phyloP scores from a whole-genome alignment of 2,329 filamentous ascomycete genomes.

The Paracorniculantispora psalliotae region DNA sequence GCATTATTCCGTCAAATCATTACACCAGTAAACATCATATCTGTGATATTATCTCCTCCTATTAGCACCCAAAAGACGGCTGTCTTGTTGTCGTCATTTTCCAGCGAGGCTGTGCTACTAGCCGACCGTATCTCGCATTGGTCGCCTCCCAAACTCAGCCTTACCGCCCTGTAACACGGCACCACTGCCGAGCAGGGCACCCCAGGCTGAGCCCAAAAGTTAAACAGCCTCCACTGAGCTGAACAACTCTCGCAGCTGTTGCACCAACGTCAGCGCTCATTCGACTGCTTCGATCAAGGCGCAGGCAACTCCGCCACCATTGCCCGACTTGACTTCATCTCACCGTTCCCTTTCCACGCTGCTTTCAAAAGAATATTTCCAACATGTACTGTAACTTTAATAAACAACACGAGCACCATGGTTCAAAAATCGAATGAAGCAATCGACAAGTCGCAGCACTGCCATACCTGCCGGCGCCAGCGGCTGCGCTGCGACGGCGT shows the following conservation, averaged over 20 bases:
- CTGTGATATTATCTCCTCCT: no score
- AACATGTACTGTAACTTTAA: no score
- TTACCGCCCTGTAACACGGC: neutral
- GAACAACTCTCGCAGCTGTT: neutral
- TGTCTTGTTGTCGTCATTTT: neutral
- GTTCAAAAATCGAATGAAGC: neutral
- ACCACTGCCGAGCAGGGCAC: neutral
- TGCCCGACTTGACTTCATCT: neutral
- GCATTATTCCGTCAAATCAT: no score
- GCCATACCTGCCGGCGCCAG: constrained; percentile 16
- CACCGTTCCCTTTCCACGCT: no score
- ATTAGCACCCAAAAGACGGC: no score
- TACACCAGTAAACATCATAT: no score
- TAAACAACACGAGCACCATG: neutral
- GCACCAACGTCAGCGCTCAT: neutral
- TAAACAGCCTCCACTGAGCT: neutral
- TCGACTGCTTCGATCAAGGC: neutral
- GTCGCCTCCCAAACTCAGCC: neutral
- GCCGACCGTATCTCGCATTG: neutral
- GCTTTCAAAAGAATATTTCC: no score
- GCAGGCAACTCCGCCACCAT: neutral
- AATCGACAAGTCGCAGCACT: constrained; percentile 3
- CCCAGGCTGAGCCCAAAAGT: neutral
- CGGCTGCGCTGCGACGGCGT: constrained; percentile 16
- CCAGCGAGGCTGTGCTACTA: neutral